Conservation (phyloP, 108 stramenopile species). For the Nannochloropsis oceanica region DNA sequence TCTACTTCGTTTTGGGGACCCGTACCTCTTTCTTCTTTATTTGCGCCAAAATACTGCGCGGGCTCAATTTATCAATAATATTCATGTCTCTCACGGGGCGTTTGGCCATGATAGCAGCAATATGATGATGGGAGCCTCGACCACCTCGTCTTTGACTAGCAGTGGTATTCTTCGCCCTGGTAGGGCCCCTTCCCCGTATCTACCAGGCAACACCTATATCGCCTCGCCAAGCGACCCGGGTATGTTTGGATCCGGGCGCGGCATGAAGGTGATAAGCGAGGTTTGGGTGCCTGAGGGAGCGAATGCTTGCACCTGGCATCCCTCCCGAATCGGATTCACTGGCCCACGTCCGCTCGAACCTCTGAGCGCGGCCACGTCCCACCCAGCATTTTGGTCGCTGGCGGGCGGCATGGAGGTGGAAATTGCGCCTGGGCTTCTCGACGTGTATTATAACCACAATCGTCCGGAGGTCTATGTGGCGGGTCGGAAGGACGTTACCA, state of each 20-base stretch:
- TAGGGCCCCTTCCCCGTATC: background rate
- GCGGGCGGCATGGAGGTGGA: background rate
- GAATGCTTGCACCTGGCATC: background rate
- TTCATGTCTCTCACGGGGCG: background rate
- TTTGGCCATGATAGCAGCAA: background rate
- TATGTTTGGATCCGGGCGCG: background rate
- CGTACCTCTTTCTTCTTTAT: background rate
- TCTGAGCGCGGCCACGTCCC: background rate
- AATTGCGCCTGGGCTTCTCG: background rate
- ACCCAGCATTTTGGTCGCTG: background rate
- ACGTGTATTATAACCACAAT: background rate
- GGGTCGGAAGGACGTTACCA: background rate
- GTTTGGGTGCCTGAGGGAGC: background rate
- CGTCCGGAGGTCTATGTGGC: background rate
- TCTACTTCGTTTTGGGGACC: background rate
- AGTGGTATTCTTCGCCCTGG: background rate
- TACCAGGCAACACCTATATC: background rate
- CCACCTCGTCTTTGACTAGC: background rate
- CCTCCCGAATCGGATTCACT: background rate
- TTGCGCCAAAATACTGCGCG: background rate
- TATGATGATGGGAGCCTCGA: background rate
- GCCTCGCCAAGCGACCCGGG: background rate
- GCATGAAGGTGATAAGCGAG: background rate
- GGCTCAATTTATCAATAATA: background rate
- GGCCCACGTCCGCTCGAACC: background rate